These are phyloP conservation scores for Beauveria sp. DNA, from an alignment of 2,329 filamentous ascomycete genomes.

Conservation along the genomic window DNA sequence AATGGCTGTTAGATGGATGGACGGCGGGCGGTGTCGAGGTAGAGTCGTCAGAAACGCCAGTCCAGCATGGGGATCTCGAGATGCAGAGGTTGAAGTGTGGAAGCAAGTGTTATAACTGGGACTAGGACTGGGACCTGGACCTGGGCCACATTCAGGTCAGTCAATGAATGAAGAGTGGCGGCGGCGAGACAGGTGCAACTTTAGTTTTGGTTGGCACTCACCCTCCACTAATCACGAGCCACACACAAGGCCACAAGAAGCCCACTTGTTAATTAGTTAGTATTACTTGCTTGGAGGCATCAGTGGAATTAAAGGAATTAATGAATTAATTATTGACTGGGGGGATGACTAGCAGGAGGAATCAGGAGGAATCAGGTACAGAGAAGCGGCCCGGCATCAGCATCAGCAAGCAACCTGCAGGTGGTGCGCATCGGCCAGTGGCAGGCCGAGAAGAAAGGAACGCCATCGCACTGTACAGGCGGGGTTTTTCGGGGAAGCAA, in stretches of 20 bases:
- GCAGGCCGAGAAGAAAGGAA: background rate
- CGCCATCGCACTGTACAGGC: background rate
- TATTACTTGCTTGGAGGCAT: background rate
- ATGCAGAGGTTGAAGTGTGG: conserved; percentile 7
- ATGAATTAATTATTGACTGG: background rate
- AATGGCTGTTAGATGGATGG: background rate
- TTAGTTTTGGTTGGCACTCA: background rate
- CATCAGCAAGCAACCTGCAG: background rate
- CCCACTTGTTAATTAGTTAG: background rate
- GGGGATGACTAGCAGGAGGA: background rate
- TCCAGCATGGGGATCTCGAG: conserved; percentile 8
- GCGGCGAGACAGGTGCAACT: background rate
- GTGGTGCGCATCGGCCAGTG: background rate
- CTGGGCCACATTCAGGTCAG: background rate
- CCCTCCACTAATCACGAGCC: background rate
- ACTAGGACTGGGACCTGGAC: background rate
- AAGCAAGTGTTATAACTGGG: conserved; percentile 6
- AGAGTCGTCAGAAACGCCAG: conserved; percentile 5
- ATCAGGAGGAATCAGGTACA: background rate
- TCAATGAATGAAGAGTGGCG: background rate
- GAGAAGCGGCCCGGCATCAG: too few relatives aligned
- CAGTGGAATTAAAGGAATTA: background rate
- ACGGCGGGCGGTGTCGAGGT: conserved; percentile 4
- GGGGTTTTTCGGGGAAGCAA: background rate
- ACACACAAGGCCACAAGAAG: background rate